Evolutionary conservation across 2,329 filamentous ascomycete genomes (phyloP).

Genomic region (Fusarium mexicanum): DNA sequence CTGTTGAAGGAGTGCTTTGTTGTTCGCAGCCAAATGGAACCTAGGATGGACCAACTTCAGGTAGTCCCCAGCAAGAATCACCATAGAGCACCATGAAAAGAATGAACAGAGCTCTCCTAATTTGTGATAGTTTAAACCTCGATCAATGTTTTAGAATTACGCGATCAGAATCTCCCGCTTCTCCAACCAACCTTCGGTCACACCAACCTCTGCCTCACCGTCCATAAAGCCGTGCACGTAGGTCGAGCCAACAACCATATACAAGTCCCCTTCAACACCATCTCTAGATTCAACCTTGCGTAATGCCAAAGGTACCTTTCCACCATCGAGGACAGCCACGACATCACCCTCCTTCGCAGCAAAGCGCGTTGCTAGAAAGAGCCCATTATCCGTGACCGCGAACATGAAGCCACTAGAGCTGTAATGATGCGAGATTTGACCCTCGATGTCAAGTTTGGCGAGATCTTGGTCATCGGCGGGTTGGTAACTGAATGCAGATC

Average conservation of each 20-base stretch:
- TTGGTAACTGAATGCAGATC: background rate
- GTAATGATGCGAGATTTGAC: background rate
- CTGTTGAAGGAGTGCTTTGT: fast-evolving
- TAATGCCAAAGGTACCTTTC: constrained; percentile 12
- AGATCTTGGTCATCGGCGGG: background rate
- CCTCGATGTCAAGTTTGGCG: background rate
- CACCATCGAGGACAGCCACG: constrained; percentile 18
- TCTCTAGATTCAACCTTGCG: background rate
- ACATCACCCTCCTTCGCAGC: constrained; percentile 2
- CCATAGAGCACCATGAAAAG: too few relatives aligned
- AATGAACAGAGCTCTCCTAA: background rate
- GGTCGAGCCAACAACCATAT: constrained; percentile 2
- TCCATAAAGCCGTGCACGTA: constrained; percentile 34
- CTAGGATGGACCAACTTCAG: fast-evolving
- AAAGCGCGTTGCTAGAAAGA: constrained; percentile 1
- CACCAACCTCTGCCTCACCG: background rate
- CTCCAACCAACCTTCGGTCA: background rate
- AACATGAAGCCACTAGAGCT: background rate
- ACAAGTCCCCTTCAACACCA: background rate
- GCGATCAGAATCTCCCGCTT: constrained; percentile 3
- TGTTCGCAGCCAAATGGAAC: too few relatives aligned
- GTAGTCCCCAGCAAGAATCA: fast-evolving
- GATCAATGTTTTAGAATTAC: fast-evolving
- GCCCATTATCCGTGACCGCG: background rate
- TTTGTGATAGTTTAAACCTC: fast-evolving